Base-by-base conservation (phyloP, 352 stramenopile species). In the Globisporangium okanoganense region DNA sequence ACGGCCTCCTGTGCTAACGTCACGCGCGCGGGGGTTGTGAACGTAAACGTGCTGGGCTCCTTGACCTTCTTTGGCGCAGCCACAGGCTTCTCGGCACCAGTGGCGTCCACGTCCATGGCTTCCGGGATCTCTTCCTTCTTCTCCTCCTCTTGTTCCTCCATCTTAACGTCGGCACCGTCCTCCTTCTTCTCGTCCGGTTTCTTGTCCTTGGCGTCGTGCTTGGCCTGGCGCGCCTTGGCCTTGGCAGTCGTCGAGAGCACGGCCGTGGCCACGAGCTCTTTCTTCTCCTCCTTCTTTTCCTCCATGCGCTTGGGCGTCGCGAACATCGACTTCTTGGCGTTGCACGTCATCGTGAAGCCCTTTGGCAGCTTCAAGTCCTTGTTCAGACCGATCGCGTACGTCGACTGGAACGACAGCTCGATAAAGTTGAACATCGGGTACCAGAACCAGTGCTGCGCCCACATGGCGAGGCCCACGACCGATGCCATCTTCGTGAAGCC, bases 391-490 rank as follows among this genome's bases (percentile, higher is more conserved):
- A 99, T 97, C 12, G 94, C 86, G 60, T 95, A 94, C 14, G 96
- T 99, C 20, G 97, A 97, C 49, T 97, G 97, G 63, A 99, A 92
- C 31, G 96, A 94, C 22, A 99, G 79, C 66, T 97, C 96, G 36
- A 99, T 73, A 71, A 99, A 99, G 78, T 99, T 96, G 79, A 99
- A 97, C 56, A 99, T 88, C 36, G 97, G 97, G 76, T 99, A 99
- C 97, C 97, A 99, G 73, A 99, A 99, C 97, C 97, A 99, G 69
- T 99, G 96, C 79, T 99, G 97, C 31, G 97, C 84, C 94, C 95
- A 99, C 41, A 99, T 78, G 5, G 92, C 95, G 31, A 99, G 69
- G 35, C 97, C 97, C 9, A 99, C 94, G 6, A 98, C 96, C 43
- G 90, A 94, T 4, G 86, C 94, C 90, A 98, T 98, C 81, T 99